These are phyloP conservation scores for Phaeosphaeriaceae sp. DNA, from an alignment of 2,329 filamentous ascomycete genomes.

Conservation along the genomic window DNA sequence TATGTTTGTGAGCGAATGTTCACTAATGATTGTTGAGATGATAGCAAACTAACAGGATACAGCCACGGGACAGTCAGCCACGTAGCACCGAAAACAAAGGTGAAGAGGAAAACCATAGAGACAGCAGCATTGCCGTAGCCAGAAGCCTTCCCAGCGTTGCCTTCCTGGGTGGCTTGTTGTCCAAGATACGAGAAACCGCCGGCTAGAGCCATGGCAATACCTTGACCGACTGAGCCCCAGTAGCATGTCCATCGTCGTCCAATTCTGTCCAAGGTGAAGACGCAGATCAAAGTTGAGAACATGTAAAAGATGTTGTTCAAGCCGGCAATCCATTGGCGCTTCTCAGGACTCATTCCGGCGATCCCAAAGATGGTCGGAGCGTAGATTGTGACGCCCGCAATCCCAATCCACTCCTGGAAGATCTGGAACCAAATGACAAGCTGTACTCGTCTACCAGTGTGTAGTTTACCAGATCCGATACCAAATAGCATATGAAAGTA, in stretches of 20 bases:
- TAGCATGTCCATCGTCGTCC: slow-evolving; percentile 74
- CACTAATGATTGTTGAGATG: too few species aligned
- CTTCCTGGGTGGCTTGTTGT: slow-evolving; percentile 57
- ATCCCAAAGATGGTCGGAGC: slow-evolving; percentile 69
- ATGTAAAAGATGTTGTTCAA: slow-evolving; percentile 64
- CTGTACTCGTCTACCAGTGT: slow-evolving; percentile 72
- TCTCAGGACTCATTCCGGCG: slow-evolving; percentile 66
- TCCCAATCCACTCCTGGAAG: slow-evolving; percentile 74
- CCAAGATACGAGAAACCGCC: slow-evolving; percentile 68
- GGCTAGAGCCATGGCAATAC: slow-evolving; percentile 72
- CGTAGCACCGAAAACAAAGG: slow-evolving; percentile 69
- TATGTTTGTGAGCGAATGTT: too few species aligned
- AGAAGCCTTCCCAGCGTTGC: slow-evolving; percentile 56
- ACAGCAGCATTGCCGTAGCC: slow-evolving; percentile 71
- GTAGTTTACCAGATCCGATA: slow-evolving; percentile 69
- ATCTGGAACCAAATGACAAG: slow-evolving; percentile 77
- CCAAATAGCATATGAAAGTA: slow-evolving; percentile 74
- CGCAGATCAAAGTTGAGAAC: slow-evolving; percentile 72
- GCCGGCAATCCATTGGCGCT: slow-evolving; percentile 53
- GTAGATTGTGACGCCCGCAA: slow-evolving; percentile 71
- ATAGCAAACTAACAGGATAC: too few species aligned
- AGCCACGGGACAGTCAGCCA: slow-evolving; percentile 67
- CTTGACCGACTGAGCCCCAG: slow-evolving; percentile 71
- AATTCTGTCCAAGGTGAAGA: slow-evolving; percentile 74
- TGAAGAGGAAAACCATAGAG: slow-evolving; percentile 76